Evolutionary conservation across 2,329 filamentous ascomycete species (phyloP), one percentile per base, ranked within the genome.

Genomic region (Aulographum hederae): DNA sequence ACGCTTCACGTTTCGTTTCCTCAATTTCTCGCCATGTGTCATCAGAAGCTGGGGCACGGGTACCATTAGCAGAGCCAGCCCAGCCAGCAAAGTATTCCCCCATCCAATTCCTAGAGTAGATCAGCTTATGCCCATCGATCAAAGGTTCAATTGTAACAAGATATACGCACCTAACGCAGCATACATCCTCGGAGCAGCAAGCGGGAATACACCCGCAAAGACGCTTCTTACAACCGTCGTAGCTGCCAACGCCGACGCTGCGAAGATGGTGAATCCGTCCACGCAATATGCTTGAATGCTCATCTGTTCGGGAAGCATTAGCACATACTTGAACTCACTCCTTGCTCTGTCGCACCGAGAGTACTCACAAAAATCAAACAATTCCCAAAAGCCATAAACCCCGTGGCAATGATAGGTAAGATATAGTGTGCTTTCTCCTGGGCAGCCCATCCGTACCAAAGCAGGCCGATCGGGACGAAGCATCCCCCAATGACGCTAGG

Each of bases 31-130:
- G 0, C 65, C 64, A 46, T 50, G 66, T 30, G 45, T 57, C 63
- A 62, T 67, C 33, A 69, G 39, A 34, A 67, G 43, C 2, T 66
- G 45, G 12, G 64, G 63, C 15, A 61, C 61, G 2, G 61, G 59
- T 15, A 64, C 39, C 21, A 57, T 15, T 4, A 8, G 47, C 30
- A 56, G 15, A 2, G 46, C 47, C 11, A 54, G 27, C 23, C 56
- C 54, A 0, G 42, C 53, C 20, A 58, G 34, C 34, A 57, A 16
- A 32, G 46, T 52, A 34, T 54, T 55, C 0, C 54, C 57, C 50
- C 54, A 55, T 1, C 58, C 58, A 37, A 51, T 55, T 15, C 53
- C 55, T 26, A 61, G 36, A 3, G 34, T 38, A n/a, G n/a, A n/a
- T n/a, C n/a, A n/a, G n/a, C n/a, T n/a, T n/a, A n/a, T n/a, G n/a